Evolutionary conservation across 257 asterid genomes (phyloP).

Genomic region (Fraxinus americana): DNA sequence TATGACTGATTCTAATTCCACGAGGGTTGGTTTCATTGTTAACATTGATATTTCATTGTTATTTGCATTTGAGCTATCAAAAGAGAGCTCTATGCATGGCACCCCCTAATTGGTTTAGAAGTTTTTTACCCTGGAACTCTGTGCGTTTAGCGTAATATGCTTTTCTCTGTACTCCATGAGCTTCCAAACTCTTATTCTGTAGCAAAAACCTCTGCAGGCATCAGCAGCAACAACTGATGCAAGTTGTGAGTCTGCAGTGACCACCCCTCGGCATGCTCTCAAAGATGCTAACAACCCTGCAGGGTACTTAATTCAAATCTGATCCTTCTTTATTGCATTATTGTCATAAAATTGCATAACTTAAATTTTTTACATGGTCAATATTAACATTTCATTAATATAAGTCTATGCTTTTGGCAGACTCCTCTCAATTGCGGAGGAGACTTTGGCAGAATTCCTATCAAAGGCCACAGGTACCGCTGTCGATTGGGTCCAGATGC

Average conservation of each 20-base stretch:
- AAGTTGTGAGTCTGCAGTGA: slow-evolving; percentile 87
- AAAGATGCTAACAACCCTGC: slow-evolving; percentile 96
- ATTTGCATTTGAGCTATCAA: neutral
- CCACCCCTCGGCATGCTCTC: slow-evolving; percentile 76
- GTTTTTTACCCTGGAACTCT: neutral
- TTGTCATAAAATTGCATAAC: neutral
- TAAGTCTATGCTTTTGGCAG: slow-evolving; percentile 30
- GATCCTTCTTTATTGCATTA: neutral
- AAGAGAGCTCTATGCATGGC: neutral
- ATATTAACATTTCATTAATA: neutral
- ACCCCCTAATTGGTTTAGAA: neutral
- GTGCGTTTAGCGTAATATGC: neutral
- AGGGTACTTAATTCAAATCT: slow-evolving; percentile 53
- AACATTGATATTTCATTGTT: neutral
- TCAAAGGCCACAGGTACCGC: slow-evolving; percentile 99
- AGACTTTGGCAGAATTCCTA: slow-evolving; percentile 99
- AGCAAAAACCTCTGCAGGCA: neutral
- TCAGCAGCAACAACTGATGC: slow-evolving; percentile 64
- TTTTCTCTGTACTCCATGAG: neutral
- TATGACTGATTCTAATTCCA: neutral
- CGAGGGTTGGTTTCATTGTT: neutral
- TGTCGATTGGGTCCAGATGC: slow-evolving; percentile 99
- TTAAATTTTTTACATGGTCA: neutral
- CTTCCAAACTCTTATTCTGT: slow-evolving; percentile 11
- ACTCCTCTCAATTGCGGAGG: slow-evolving; percentile 96